Conservation (phyloP, 495 filamentous ascomycete genomes). For the Pyrenula aspistea region DNA sequence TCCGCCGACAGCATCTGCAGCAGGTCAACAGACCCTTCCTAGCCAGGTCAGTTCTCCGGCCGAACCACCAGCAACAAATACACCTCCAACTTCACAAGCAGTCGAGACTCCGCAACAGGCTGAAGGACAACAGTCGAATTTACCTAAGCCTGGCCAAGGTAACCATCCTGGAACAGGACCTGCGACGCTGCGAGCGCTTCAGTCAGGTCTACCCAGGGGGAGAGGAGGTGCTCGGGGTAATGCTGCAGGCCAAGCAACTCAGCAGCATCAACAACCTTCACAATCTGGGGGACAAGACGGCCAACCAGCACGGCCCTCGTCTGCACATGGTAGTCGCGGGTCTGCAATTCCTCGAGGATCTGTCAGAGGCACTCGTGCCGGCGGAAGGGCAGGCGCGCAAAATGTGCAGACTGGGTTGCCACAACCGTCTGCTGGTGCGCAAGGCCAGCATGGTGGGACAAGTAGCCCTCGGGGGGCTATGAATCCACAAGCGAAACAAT, state of each 20-base stretch:
- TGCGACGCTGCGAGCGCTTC: slow-evolving; percentile 26
- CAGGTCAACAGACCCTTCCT: neutral
- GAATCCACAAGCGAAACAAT: slow-evolving; percentile 45
- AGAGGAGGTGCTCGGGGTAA: slow-evolving; percentile 20
- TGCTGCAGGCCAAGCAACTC: slow-evolving; percentile 19
- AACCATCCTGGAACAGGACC: slow-evolving; percentile 18
- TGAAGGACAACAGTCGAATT: slow-evolving; percentile 4
- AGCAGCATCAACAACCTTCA: slow-evolving; percentile 9
- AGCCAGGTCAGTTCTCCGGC: neutral
- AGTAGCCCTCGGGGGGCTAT: slow-evolving; percentile 25
- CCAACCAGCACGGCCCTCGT: slow-evolving; percentile 11
- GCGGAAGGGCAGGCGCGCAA: slow-evolving; percentile 35
- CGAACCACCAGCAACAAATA: slow-evolving; percentile 2
- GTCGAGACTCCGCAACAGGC: slow-evolving; percentile 23
- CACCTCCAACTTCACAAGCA: slow-evolving; percentile 9
- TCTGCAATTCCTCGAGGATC: slow-evolving; percentile 32
- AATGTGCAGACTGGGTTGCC: slow-evolving; percentile 17
- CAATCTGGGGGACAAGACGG: slow-evolving; percentile 12
- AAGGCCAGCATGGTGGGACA: slow-evolving; percentile 13
- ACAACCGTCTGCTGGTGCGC: slow-evolving; percentile 11
- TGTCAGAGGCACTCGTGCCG: slow-evolving; percentile 27
- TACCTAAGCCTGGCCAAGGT: slow-evolving; percentile 7
- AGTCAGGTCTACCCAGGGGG: slow-evolving; percentile 37
- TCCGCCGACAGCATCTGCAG: slow-evolving; percentile 9
- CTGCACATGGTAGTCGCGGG: slow-evolving; percentile 22